A percentile compares a stretch with the other conserved stretches of the same genome.
Conservation (phyloP, 148 eudicot genomes). For the Chenopodium quinoa region DNA sequence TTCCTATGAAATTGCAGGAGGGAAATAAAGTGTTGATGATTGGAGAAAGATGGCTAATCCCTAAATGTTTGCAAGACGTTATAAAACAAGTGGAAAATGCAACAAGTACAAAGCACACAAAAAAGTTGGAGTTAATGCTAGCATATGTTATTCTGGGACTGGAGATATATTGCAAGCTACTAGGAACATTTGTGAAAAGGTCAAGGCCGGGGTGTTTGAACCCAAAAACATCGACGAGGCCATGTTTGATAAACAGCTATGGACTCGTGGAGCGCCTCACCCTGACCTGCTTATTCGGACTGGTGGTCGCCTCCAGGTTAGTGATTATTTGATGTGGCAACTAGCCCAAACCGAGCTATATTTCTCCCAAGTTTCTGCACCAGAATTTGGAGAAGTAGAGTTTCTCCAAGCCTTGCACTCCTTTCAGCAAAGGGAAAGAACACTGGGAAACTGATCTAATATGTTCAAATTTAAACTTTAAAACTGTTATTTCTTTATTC, state of each 20-base stretch:
- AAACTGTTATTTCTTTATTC: too few relatives aligned
- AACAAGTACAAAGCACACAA: neutral
- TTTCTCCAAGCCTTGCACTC: neutral
- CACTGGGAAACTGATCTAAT: neutral
- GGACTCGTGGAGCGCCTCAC: neutral
- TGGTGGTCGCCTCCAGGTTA: neutral
- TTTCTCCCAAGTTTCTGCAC: neutral
- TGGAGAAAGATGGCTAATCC: conserved; percentile 12
- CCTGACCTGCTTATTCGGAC: conserved; percentile 21
- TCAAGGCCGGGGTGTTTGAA: conserved; percentile 3
- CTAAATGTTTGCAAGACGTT: neutral
- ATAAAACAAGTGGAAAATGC: neutral
- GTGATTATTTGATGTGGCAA: conserved; percentile 22
- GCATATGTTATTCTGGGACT: conserved; percentile 20
- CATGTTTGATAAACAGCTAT: conserved; percentile 2
- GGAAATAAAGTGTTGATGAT: neutral
- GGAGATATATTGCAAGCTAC: conserved; percentile 15
- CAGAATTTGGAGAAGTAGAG: neutral
- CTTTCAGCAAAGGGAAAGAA: neutral
- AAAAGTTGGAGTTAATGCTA: neutral
- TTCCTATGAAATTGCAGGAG: neutral
- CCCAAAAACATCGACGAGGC: neutral
- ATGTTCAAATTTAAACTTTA: too few relatives aligned
- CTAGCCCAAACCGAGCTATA: conserved; percentile 1
- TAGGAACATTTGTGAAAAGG: conserved; percentile 12